Base-by-base conservation (phyloP, 306 rosid genomes). In the Trichosanthes cucumerina region DNA sequence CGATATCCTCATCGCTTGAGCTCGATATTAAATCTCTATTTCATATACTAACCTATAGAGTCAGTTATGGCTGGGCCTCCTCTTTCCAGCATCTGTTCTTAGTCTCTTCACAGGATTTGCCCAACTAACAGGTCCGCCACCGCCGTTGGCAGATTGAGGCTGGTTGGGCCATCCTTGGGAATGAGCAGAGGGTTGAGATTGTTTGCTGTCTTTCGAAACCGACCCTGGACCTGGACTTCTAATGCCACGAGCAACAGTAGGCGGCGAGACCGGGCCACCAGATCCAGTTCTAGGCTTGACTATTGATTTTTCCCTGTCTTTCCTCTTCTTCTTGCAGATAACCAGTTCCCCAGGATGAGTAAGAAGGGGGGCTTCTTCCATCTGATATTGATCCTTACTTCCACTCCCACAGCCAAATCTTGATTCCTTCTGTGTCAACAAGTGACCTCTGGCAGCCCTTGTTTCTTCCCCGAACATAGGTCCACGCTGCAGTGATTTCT, bases 321-420 rank as follows among this genome's bases (percentile, higher is more conserved):
- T 95, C 80, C 98, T 91, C 83, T 86, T 95, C 89, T 92, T 95
- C 89, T 91, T 95, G 91, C 98, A 95, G 69, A 95, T 90, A 65
- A 95, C 98, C 54, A 95, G 89, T 49, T 92, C 92, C 59, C 98
- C 97, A 9, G 98, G 98, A 88, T 95, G 98, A 74, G 92, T 70
- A 39, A 77, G 94, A 80, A 83, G 50, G 7, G 90, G 80, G 80
- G 92, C 82, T 68, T 90, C 96, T 54, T 87, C 92, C 82, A 68
- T 91, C 78, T 81, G 93, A 85, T n/a, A 78, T 81, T 89, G 96
- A 82, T 91, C 97, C 34, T 91, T 84, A 64, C 86, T 78, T 70
- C 87, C 75, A 78, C 87, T 80, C 33, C 88, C 91, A 63, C 83
- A 84, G 59, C 89, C 97, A 21, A 82, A 82, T 79, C 92, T 92